Conservation (phyloP, 441 rosid species). For the Francoa sonchifolia region DNA sequence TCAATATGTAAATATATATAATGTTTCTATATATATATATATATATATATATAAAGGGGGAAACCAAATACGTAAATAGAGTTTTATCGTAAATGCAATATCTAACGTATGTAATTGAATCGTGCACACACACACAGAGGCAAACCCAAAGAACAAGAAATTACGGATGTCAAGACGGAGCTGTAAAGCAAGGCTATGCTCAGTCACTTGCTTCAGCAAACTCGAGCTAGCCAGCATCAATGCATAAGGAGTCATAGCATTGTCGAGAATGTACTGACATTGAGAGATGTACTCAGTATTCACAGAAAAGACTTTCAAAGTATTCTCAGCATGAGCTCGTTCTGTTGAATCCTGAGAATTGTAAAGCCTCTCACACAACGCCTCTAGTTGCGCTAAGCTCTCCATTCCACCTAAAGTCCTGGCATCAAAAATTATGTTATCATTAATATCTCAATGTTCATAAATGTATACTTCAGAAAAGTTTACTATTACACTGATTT, state of each 20-base stretch:
- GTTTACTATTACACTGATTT: no score
- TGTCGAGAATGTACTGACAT: slow-evolving; percentile 96
- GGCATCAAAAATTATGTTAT: no score
- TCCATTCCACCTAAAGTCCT: no score
- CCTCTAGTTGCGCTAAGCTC: slow-evolving; percentile 94
- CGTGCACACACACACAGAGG: no score
- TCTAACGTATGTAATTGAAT: no score
- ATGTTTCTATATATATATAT: no score
- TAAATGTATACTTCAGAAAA: no score
- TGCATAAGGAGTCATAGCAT: slow-evolving; percentile 89
- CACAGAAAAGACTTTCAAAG: slow-evolving; percentile 79
- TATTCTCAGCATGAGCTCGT: slow-evolving; percentile 87
- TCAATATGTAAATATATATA: no score
- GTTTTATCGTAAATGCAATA: no score
- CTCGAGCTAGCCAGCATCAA: slow-evolving; percentile 99
- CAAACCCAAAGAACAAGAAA: slow-evolving; percentile 11
- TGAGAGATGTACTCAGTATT: slow-evolving; percentile 87
- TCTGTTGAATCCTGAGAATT: slow-evolving; percentile 91
- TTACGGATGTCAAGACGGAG: slow-evolving; percentile 94
- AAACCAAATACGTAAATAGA: no score
- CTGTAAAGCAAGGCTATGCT: slow-evolving; percentile 71
- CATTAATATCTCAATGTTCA: no score
- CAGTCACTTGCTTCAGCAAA: slow-evolving; percentile 92
- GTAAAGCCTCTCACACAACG: slow-evolving; percentile 86
- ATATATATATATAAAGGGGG: no score